phyloP scores from a whole-genome alignment of 2,329 filamentous ascomycete genomes.

The Venturia asperata region DNA sequence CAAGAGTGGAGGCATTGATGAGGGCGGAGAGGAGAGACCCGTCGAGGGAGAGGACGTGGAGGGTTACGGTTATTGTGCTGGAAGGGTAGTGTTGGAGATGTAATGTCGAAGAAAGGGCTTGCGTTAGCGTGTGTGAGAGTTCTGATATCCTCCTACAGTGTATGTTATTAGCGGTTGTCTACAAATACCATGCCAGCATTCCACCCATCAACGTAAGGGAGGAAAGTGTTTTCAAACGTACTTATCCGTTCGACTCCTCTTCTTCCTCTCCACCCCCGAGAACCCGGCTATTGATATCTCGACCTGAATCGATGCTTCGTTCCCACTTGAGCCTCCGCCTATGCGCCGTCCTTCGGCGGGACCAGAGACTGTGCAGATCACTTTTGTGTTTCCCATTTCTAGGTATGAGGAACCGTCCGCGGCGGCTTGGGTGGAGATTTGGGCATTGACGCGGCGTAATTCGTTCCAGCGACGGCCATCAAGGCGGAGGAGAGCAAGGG shows the following conservation, averaged over 20 bases:
- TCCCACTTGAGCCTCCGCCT: constrained; percentile 40
- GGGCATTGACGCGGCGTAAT: constrained; percentile 76
- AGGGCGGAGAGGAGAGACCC: constrained; percentile 84
- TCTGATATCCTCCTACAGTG: constrained; percentile 64
- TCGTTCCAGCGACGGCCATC: constrained; percentile 93
- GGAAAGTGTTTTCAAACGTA: constrained; percentile 36
- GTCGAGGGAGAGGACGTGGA: constrained; percentile 85
- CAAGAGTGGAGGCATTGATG: constrained; percentile 84
- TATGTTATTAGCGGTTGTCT: background rate
- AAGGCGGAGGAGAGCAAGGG: constrained; percentile 62
- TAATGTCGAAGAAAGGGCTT: constrained; percentile 68
- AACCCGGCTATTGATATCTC: constrained; percentile 84
- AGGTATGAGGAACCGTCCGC: constrained; percentile 91
- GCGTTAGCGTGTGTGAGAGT: constrained; percentile 70
- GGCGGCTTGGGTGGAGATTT: constrained; percentile 85
- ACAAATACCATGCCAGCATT: constrained; percentile 26
- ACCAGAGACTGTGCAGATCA: constrained; percentile 86
- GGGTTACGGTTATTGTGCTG: constrained; percentile 70
- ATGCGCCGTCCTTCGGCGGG: constrained; percentile 62
- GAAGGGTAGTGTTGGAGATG: constrained; percentile 87
- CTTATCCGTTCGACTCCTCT: constrained; percentile 70
- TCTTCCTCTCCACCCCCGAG: constrained; percentile 76
- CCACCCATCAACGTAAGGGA: constrained; percentile 57
- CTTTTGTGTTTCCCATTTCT: constrained; percentile 95
- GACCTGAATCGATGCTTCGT: constrained; percentile 57